A percentile compares a stretch with the other conserved stretches of the same genome.
phyloP scores from a whole-genome alignment of 306 rosid genomes.

The Cyamopsis tetragonoloba region DNA sequence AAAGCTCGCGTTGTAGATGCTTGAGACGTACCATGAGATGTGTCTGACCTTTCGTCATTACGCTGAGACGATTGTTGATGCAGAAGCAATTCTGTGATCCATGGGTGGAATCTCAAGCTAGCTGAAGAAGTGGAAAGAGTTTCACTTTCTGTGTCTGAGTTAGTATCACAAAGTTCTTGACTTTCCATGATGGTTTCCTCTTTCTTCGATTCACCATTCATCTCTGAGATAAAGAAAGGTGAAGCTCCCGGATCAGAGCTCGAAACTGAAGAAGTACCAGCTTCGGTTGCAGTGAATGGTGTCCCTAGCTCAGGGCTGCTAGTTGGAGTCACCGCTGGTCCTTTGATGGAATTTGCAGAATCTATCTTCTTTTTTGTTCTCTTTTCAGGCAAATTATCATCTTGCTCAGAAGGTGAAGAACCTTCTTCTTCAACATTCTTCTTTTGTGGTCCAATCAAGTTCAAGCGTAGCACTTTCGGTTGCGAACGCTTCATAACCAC shows the following conservation, averaged over 20 bases:
- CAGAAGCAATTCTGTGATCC: slow-evolving; percentile 68
- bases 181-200: slow-evolving; percentile 59
- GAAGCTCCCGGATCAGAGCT: slow-evolving; percentile 96
- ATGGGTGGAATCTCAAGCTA: slow-evolving; percentile 85
- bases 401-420: slow-evolving; percentile 47
- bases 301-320: slow-evolving; percentile 99
- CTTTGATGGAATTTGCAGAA: slow-evolving; percentile 52
- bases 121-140: slow-evolving; percentile 62
- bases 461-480: slow-evolving; percentile 92
- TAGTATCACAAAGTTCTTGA: slow-evolving; percentile 55
- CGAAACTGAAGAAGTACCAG: slow-evolving; percentile 84
- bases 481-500: slow-evolving; percentile 93
- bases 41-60: slow-evolving; percentile 46
- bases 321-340: slow-evolving; percentile 80
- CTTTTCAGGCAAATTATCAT: slow-evolving; percentile 49
- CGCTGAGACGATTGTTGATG: slow-evolving; percentile 48
- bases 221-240: slow-evolving; percentile 68
- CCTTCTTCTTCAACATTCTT: slow-evolving; percentile 50
- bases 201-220: slow-evolving; percentile 62
- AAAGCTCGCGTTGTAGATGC: slow-evolving; percentile 56
- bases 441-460: slow-evolving; percentile 68
- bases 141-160: slow-evolving; percentile 86
- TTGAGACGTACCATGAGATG: slow-evolving; percentile 44
- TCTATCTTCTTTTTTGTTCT: slow-evolving; percentile 42
- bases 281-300: slow-evolving; percentile 85